phyloP scores from a whole-genome alignment of 2,329 filamentous ascomycete genomes.

The Iodosphaeria phyllophila region DNA sequence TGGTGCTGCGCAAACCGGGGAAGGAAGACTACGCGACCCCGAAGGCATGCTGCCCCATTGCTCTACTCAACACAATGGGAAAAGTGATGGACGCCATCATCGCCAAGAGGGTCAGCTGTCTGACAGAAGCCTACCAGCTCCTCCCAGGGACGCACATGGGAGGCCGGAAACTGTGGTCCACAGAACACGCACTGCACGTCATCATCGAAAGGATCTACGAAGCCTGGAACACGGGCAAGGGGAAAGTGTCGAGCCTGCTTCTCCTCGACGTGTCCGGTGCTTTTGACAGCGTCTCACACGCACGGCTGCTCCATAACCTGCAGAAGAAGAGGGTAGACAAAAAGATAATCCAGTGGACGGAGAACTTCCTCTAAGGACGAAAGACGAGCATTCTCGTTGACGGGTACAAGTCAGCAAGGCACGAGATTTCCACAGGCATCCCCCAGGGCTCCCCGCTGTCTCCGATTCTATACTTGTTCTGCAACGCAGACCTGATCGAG shows the following conservation, averaged over 20 bases:
- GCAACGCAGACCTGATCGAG: conserved; percentile 9
- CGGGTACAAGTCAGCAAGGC: conserved; percentile 5
- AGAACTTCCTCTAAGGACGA: conserved; percentile 9
- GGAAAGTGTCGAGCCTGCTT: conserved; percentile 15
- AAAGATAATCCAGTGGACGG: conserved; percentile 5
- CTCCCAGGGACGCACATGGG: conserved; percentile 18
- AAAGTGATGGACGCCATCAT: conserved; percentile 9
- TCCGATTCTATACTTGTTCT: conserved; percentile 16
- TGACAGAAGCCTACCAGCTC: conserved; percentile 11
- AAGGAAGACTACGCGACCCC: conserved; percentile 10
- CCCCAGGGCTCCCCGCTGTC: conserved; percentile 16
- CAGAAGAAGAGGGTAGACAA: conserved; percentile 7
- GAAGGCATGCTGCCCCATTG: conserved; percentile 11
- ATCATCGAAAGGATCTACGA: conserved; percentile 12
- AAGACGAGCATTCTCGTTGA: conserved; percentile 8
- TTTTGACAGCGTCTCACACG: conserved; percentile 19
- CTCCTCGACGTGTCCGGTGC: conserved; percentile 21
- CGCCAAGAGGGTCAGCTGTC: conserved; percentile 11
- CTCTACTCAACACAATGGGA: conserved; percentile 9
- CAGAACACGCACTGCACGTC: conserved; percentile 14
- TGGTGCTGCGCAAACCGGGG: too few relatives aligned
- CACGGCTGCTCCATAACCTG: conserved; percentile 9
- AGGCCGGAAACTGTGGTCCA: conserved; percentile 15
- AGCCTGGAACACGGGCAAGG: conserved; percentile 6
- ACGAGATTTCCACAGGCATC: conserved; percentile 7